Percentiles rank a stretch among this genome's conserved stretches.
phyloP scores from a whole-genome alignment of 2,329 filamentous ascomycete genomes.

The Metarhizium anisopliae region DNA sequence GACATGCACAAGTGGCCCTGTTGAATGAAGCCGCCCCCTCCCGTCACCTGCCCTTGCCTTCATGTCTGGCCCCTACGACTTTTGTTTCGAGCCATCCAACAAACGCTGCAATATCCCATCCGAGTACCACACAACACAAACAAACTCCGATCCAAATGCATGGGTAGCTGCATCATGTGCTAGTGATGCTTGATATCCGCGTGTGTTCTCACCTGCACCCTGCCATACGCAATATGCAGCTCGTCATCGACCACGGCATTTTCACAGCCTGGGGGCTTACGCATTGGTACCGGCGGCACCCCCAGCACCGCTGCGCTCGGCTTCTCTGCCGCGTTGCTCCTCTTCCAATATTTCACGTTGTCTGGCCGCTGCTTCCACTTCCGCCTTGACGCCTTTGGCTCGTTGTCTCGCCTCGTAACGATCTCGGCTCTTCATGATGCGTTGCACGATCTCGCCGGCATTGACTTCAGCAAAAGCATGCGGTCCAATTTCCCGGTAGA shows the following conservation, averaged over 20 bases:
- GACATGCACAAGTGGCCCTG: neutral
- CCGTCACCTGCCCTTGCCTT: neutral
- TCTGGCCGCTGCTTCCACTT: slow-evolving; percentile 59
- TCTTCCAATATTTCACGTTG: slow-evolving; percentile 54
- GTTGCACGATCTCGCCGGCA: slow-evolving; percentile 80
- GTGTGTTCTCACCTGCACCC: neutral
- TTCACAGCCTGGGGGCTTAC: neutral
- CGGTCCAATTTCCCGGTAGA: slow-evolving; percentile 68
- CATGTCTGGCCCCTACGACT: neutral
- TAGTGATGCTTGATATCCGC: neutral
- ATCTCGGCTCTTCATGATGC: slow-evolving; percentile 79
- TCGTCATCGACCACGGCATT: neutral
- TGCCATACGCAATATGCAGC: neutral
- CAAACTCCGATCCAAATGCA: neutral
- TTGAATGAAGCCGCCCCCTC: neutral
- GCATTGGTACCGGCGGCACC: neutral
- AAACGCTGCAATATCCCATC: neutral
- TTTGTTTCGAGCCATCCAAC: neutral
- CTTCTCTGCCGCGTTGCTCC: slow-evolving; percentile 43
- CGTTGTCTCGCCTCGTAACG: slow-evolving; percentile 88
- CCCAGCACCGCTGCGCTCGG: slow-evolving; percentile 15
- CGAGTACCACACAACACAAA: neutral
- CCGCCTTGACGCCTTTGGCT: slow-evolving; percentile 79
- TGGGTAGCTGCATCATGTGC: neutral
- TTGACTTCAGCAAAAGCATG: slow-evolving; percentile 85